Conservation (phyloP, 2,329 filamentous ascomycete species). For the Diaporthe citri region DNA sequence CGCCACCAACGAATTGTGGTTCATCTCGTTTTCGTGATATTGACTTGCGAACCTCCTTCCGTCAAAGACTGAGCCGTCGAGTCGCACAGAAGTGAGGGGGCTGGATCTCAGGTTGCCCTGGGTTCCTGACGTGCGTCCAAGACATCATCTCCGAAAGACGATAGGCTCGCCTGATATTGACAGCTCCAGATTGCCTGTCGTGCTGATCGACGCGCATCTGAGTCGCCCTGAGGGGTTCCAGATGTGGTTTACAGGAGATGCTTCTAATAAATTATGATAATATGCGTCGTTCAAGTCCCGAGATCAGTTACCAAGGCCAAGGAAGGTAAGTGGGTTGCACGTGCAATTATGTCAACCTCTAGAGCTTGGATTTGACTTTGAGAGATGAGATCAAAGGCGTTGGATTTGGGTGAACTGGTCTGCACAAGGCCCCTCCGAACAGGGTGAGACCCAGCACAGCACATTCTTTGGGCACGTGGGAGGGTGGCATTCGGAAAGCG, state of each 20-base stretch:
- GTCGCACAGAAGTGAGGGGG: background rate
- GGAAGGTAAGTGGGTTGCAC: background rate
- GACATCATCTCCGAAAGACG: background rate
- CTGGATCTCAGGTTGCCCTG: background rate
- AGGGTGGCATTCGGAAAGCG: background rate
- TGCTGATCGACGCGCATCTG: conserved; percentile 1
- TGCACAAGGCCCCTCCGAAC: too few relatives aligned
- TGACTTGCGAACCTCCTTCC: background rate
- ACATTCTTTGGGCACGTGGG: background rate
- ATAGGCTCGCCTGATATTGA: conserved; percentile 23
- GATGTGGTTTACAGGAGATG: background rate
- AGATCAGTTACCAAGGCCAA: background rate
- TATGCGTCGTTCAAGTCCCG: background rate
- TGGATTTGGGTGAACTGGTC: background rate
- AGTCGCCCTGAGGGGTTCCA: background rate
- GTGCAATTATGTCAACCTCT: background rate
- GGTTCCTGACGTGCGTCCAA: background rate
- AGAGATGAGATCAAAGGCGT: background rate
- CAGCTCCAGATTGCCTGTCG: background rate
- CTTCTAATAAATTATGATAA: too few relatives aligned
- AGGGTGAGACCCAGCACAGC: background rate
- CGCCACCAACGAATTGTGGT: conserved; percentile 5
- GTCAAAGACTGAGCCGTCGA: background rate
- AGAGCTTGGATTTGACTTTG: background rate
- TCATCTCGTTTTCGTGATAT: conserved; percentile 3